Percentiles rank a stretch among this genome's conserved stretches.
Conservation (phyloP, 306 rosid genomes). For the Begonia fuchsioides region DNA sequence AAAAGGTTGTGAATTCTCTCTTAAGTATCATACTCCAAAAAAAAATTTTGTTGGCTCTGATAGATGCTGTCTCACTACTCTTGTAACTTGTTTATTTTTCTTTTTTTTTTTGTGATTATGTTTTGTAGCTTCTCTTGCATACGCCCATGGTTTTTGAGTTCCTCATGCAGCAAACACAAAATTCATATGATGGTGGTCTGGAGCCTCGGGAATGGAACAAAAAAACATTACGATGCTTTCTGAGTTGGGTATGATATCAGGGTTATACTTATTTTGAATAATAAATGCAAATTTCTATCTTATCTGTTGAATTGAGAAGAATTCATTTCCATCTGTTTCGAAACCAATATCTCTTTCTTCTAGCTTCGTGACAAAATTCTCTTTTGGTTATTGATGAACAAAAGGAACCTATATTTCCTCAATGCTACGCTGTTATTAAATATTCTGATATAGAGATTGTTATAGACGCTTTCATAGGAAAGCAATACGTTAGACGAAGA, state of each 20-base stretch:
- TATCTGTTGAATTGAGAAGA: too few relatives aligned
- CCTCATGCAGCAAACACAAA: conserved; percentile 67
- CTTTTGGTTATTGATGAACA: too few relatives aligned
- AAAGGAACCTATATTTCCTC: too few relatives aligned
- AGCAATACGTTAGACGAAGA: too few relatives aligned
- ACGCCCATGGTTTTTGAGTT: conserved; percentile 77
- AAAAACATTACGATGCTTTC: conserved; percentile 82
- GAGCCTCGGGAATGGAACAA: conserved; percentile 64
- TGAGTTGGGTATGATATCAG: conserved; percentile 72
- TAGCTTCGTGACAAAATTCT: too few relatives aligned
- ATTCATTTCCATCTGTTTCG: too few relatives aligned
- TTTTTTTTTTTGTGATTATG: conserved; percentile 3
- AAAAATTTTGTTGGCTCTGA: conserved; percentile 1
- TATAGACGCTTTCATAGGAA: too few relatives aligned
- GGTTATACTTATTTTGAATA: background rate
- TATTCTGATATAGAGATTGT: too few relatives aligned
- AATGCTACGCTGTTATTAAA: too few relatives aligned
- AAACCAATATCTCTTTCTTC: too few relatives aligned
- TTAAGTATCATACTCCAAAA: background rate
- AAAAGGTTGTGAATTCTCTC: conserved; percentile 48
- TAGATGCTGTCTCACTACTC: conserved; percentile 5
- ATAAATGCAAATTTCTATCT: too few relatives aligned
- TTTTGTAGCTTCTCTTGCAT: conserved; percentile 66
- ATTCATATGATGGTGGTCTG: conserved; percentile 38
- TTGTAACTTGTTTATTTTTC: background rate